A percentile compares a stretch with the other conserved stretches of the same genome.
These are phyloP conservation scores for Globisporangium takayamanum DNA, from an alignment of 352 stramenopile species.

Conservation along the genomic window DNA sequence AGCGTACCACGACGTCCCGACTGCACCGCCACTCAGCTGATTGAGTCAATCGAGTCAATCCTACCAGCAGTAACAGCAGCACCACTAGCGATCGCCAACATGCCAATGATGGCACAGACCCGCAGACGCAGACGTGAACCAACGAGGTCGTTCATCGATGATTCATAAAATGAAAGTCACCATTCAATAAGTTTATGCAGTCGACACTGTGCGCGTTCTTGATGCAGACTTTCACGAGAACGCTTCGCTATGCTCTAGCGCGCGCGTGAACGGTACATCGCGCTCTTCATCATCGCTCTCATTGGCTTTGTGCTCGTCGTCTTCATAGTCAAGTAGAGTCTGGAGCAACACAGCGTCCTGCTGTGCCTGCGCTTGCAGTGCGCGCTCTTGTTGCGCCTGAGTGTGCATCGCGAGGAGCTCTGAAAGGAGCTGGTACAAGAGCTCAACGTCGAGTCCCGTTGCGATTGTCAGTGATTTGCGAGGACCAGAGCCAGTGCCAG, in stretches of 20 bases:
- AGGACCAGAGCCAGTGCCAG: slow-evolving; percentile 17
- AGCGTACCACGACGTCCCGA: slow-evolving; percentile 54
- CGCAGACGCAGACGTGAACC: too few relatives aligned
- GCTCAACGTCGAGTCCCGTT: slow-evolving; percentile 68
- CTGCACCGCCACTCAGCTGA: slow-evolving; percentile 48
- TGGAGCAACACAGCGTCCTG: slow-evolving; percentile 38
- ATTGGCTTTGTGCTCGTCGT: slow-evolving; percentile 59
- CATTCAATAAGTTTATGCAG: too few relatives aligned
- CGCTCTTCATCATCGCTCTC: slow-evolving; percentile 9
- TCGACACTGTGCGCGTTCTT: too few relatives aligned
- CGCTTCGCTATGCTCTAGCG: slow-evolving; percentile 12
- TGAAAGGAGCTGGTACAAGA: slow-evolving; percentile 61
- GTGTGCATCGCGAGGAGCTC: slow-evolving; percentile 64
- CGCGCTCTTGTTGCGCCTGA: slow-evolving; percentile 14
- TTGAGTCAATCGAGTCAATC: not conserved
- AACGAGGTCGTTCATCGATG: too few relatives aligned
- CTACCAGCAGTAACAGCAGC: not conserved
- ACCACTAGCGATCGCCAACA: not conserved
- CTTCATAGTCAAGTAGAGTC: slow-evolving; percentile 43
- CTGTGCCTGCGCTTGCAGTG: slow-evolving; percentile 22
- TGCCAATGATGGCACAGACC: too few relatives aligned
- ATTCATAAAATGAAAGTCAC: too few relatives aligned
- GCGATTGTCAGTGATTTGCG: slow-evolving; percentile 44
- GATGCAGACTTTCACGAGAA: slow-evolving; percentile 6
- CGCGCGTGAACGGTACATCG: slow-evolving; percentile 10